phyloP scores from a whole-genome alignment of 2,329 filamentous ascomycete genomes.

The Septoria petroselini region DNA sequence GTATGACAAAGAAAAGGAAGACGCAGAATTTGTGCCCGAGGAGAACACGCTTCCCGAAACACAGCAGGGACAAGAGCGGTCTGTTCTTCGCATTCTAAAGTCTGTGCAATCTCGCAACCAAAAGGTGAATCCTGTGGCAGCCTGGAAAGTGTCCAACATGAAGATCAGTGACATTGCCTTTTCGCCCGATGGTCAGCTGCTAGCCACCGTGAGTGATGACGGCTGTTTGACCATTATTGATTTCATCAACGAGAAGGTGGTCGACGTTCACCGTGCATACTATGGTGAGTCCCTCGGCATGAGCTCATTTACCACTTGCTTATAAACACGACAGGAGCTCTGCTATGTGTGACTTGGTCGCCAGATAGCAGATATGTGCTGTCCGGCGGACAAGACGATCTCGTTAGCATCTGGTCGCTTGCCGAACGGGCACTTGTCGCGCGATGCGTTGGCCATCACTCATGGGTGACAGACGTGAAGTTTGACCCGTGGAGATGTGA shows the following conservation, averaged over 20 bases:
- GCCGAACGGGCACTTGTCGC: constrained; percentile 81
- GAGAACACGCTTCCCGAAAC: constrained; percentile 32
- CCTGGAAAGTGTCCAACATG: constrained; percentile 89
- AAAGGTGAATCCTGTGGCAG: constrained; percentile 85
- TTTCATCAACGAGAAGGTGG: constrained; percentile 82
- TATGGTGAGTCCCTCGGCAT: constrained; percentile 58
- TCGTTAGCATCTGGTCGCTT: constrained; percentile 93
- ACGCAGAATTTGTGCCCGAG: constrained; percentile 73
- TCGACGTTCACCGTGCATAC: constrained; percentile 84
- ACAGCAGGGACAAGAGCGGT: constrained; percentile 22
- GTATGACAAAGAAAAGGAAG: constrained; percentile 97
- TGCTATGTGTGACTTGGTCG: constrained; percentile 94
- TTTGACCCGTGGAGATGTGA: constrained; percentile 98
- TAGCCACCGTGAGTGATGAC: constrained; percentile 89
- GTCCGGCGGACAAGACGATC: constrained; percentile 91
- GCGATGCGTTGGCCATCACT: constrained; percentile 90
- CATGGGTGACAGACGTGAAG: constrained; percentile 88
- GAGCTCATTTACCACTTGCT: not conserved
- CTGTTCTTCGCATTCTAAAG: constrained; percentile 65
- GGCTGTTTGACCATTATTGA: constrained; percentile 87
- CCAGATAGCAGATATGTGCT: constrained; percentile 94
- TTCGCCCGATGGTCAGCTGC: constrained; percentile 79
- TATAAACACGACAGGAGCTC: constrained; percentile 46
- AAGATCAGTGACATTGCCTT: constrained; percentile 89
- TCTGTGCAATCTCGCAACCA: constrained; percentile 93